Evolutionary conservation across 2,329 filamentous ascomycete species (phyloP), one percentile per base, ranked within the genome.

Genomic region (Xylariaceae sp.): DNA sequence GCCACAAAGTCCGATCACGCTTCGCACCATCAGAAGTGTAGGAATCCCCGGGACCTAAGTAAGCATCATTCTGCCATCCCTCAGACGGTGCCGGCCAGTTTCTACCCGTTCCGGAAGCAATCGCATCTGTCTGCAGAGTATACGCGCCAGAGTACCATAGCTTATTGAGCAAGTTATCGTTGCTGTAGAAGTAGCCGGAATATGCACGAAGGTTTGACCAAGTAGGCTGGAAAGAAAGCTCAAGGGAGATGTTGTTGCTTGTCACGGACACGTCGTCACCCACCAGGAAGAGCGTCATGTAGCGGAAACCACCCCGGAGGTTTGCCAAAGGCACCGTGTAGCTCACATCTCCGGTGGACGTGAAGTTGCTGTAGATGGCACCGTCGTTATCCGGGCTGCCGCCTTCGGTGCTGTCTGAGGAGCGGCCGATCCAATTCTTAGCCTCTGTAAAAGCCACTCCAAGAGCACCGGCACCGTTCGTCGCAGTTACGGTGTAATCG

Each of bases 71-170:
- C 7, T 45, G 25, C 63, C 62, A 66, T 10, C 55, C 55, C 20
- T 33, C 49, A 2, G 27, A 40, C 8, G 60, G 60, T 20, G 66
- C 39, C 22, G 58, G 59, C 58, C 59, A 61, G 6, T 40, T 38
- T 44, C 60, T 46, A n/a, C 61, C 61, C 10, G 58, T 62, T 11
- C 27, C 41, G 16, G 59, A 58, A 39, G 48, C 42, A 25, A 62
- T 45, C 1, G 61, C 57, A 44, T 58, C 55, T 5, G 55, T 50
- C 37, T 76, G 76, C 25, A 78, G 54, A 1, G 76, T 79, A 50
- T 75, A 77, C 6, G 74, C 74, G 4, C 72, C 76, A 33, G 69
- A 71, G 50, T 80, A 80, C 76, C 77, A 80, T 38, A 79, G 75
- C 8, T 68, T 67, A 48, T 78, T 78, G 21, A 80, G 66, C 10